phyloP scores from a whole-genome alignment of 1,139 yeast genomes.

The Suhomyces wounanorum region DNA sequence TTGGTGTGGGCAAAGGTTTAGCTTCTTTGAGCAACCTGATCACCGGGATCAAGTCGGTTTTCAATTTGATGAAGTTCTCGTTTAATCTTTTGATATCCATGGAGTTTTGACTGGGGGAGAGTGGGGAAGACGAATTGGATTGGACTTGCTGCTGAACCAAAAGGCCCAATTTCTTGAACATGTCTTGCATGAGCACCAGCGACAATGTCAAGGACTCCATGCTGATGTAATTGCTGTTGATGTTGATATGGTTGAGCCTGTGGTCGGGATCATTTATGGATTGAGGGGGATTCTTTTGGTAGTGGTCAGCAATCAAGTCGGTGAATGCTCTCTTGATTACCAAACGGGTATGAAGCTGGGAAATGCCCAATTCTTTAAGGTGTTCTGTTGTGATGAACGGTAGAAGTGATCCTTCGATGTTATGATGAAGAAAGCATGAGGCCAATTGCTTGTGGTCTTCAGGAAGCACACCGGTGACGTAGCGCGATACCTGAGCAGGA shows the following conservation, averaged over 20 bases:
- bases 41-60: constrained; percentile 56
- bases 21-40: constrained; percentile 53
- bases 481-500: constrained; percentile 48
- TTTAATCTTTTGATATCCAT: constrained; percentile 42
- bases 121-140: constrained; percentile 22
- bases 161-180: constrained; percentile 28
- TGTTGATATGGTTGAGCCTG: constrained; percentile 30
- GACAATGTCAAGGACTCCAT: constrained; percentile 39
- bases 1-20: constrained; percentile 61
- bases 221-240: constrained; percentile 37
- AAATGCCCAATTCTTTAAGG: constrained; percentile 59
- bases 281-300: constrained; percentile 31
- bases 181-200: constrained; percentile 39
- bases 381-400: constrained; percentile 63
- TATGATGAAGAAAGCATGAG: constrained; percentile 49
- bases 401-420: constrained; percentile 62
- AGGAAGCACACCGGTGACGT: constrained; percentile 29
- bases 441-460: constrained; percentile 27
- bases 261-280: constrained; percentile 35
- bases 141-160: constrained; percentile 16
- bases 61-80: constrained; percentile 52
- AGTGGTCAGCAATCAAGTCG: constrained; percentile 43
- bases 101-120: constrained; percentile 25
- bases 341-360: constrained; percentile 44
- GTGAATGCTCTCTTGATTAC: constrained; percentile 51